Evolutionary conservation across 129 eudicot genomes (phyloP), one percentile per base, ranked within the genome.

Genomic region (Logfia minima): DNA sequence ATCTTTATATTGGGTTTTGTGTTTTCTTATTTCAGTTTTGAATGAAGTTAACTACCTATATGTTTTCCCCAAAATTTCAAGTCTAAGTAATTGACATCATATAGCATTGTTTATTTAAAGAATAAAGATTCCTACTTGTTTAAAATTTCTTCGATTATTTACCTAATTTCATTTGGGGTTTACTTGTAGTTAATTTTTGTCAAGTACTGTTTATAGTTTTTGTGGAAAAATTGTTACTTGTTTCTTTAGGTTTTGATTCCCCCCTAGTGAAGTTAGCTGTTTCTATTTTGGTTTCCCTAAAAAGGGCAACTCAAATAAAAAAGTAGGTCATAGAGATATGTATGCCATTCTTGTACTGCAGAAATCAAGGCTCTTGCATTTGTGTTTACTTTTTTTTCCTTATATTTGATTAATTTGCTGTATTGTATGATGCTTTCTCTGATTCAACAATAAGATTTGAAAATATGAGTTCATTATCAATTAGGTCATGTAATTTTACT

Each of bases 291-390:
- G 35, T 78, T 80, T 80, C 51, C 51, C 74, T 80, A 37, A 55
- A 80, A 80, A 74, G 64, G 79, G 75, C 2, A 80, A 80, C 64
- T 66, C 19, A 5, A 66, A 41, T 74, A 65, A 66, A 65, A 66
- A 64, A 41, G 41, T 52, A 66, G 83, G 51, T 73, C 74, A 53
- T 66, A 66, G 53, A 53, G 68, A 58, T 66, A 55, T 65, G 52
- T 66, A 72, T 73, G 79, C 70, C 79, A 80, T 73, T 66, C 66
- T 39, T 66, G 61, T 80, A 80, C 51, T n/a, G 43, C 52, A 70
- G 61, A 59, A 72, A 66, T 66, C 51, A 80, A 13, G 45, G 48
- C 4, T 14, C 13, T 35, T 66, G 43, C 70, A 60, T 35, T 72
- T 66, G 34, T 64, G 45, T 65, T 72, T 72, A 9, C 5, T 61